Evolutionary conservation across 2,329 filamentous ascomycete species (phyloP), one percentile per base, ranked within the genome.

Genomic region (Sporothrix phasma): DNA sequence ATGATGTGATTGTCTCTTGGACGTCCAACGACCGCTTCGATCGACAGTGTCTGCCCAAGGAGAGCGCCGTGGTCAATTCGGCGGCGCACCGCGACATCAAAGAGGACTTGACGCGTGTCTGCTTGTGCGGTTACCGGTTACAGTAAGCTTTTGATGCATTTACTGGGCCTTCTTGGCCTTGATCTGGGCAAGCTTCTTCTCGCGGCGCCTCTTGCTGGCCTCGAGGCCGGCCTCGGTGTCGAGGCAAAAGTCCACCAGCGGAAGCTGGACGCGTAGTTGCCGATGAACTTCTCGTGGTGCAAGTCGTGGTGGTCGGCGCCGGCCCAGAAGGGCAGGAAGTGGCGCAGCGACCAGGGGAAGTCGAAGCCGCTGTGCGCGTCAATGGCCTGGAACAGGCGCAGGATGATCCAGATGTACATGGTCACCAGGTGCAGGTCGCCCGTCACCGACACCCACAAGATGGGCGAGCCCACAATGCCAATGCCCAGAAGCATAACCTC

Each of bases 301-400:
- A 92, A 81, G 73, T 99, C 94, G 79, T 99, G 94, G 79, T 97
- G 93, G 71, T 96, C 87, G 63, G 94, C 94, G 67, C 94, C 94
- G 63, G 93, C 93, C 94, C 94, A 99, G 84, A 99, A 92, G 41
- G 94, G 94, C 61, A 99, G 80, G 81, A 70, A 89, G 77, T 97
- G 90, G 77, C 92, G 91, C 78, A 99, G 79, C 73, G 88, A 93
- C 92, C 92, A 99, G 67, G 94, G 94, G 79, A 99, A 97, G 74
- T 99, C 94, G 77, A 97, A 99, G 68, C 94, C 94, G 72, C 89
- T 94, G 81, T 99, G 94, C 34, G 94, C 89, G 75, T 99, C 94
- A 74, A 99, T 95, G 72, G 94, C 94, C 80, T 99, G 94, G 84
- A 96, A 95, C 22, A 99, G 82, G 70, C 94, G 92, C 70, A 92